Evolutionary conservation across 306 rosid species (phyloP).

Genomic region (Vachellia collinsii): DNA sequence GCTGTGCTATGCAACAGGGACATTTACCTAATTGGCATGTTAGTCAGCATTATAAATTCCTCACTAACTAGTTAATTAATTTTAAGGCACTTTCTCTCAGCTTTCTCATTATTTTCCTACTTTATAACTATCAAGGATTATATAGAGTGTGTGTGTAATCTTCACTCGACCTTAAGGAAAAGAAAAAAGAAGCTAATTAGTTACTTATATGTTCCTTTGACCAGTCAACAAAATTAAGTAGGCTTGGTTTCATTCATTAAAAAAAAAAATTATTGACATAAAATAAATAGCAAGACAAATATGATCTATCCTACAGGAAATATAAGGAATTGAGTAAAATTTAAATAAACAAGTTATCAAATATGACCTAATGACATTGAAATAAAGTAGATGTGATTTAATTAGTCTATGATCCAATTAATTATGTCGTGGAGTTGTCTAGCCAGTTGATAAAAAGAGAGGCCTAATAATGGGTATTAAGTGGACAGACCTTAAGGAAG

Average conservation of each 20-base stretch:
- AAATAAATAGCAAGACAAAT: no score
- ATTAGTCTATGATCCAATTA: not conserved
- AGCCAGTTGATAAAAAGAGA: not conserved
- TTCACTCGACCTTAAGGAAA: not conserved
- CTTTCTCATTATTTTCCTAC: not conserved
- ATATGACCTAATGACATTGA: not conserved
- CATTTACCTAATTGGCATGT: conserved; percentile 2
- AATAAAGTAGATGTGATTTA: not conserved
- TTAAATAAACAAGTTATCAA: not conserved
- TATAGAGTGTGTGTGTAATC: not conserved
- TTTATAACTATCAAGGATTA: not conserved
- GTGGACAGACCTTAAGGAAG: not conserved
- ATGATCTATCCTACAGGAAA: not conserved
- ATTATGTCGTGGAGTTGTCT: no score
- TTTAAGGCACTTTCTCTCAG: not conserved
- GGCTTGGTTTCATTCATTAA: not conserved
- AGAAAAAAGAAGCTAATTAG: no score
- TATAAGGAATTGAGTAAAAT: not conserved
- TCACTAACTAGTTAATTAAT: not conserved
- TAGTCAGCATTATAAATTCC: not conserved
- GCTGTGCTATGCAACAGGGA: not conserved
- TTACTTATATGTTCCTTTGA: no score
- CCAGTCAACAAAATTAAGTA: not conserved
- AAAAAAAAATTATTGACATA: no score
- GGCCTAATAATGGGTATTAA: not conserved